Evolutionary conservation across 176 grass and related monocot species (phyloP), one percentile per base, ranked within the genome.

Genomic region (Zoysia japonica): DNA sequence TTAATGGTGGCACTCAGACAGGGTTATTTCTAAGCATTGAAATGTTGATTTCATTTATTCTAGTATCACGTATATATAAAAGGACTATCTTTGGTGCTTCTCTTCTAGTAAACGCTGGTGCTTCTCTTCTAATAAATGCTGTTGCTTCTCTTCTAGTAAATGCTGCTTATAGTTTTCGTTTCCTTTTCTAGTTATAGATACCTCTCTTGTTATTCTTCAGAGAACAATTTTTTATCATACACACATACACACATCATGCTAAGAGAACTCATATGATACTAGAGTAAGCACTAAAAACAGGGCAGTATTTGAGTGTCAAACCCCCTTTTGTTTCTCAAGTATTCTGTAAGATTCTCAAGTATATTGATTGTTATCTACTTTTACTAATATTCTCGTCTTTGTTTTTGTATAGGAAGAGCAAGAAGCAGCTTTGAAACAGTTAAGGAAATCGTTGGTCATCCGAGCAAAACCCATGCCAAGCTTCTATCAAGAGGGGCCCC

Each of bases 401-500:
- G 49, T 65, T 72, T 80, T 75, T 64, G 10, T 45, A 37, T 84
- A 98, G 95, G 95, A 94, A 85, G 95, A 98, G 75, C 83, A 98
- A 92, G 95, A 98, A 47, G 51, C 84, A 5, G 87, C 95, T 80
- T 81, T 98, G 77, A 98, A 88, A 77, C 83, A 98, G 87, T 75
- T 98, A 76, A 90, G 95, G 68, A 94, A 94, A 71, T 90, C 83
- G 9, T 77, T 98, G 85, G 83, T 82, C 48, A 86, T 91, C 68
- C 89, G 62, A 77, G 95, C 95, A 83, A 98, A 92, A 64, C 95
- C 95, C 57, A 88, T 98, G 74, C 95, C 95, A 50, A 94, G 84
- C 85, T 98, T 98, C 88, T 98, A 98, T 68, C 92, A 94, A 56
- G 95, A 98, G 72, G 91, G 91, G 0, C 92, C 95, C 38, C 95